phyloP scores from a whole-genome alignment of 1,284 basidiomycete genomes.

The Bjerkandera adusta region DNA sequence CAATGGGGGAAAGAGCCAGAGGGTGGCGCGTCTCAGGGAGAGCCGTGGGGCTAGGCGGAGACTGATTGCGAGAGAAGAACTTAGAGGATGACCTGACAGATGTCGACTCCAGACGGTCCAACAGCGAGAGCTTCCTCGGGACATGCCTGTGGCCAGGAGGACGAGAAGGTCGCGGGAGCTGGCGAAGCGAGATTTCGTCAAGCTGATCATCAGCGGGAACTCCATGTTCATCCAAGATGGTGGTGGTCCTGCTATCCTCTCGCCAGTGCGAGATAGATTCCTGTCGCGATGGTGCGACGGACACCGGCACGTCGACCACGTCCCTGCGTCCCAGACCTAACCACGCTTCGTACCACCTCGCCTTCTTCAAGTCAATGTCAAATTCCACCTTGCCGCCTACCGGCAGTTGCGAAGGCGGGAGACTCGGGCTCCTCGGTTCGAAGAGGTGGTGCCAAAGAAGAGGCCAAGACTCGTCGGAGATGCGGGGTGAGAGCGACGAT shows the following conservation, averaged over 20 bases:
- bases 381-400: slow-evolving; percentile 75
- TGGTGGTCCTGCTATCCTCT: slow-evolving; percentile 51
- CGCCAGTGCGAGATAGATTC: slow-evolving; percentile 48
- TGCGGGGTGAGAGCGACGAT: slow-evolving; percentile 57
- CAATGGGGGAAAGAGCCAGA: slow-evolving; percentile 52
- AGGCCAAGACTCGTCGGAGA: slow-evolving; percentile 77
- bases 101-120: slow-evolving; percentile 55
- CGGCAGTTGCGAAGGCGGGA: slow-evolving; percentile 43
- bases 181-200: slow-evolving; percentile 27
- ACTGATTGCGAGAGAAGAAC: slow-evolving; percentile 22
- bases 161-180: slow-evolving; percentile 20
- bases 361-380: slow-evolving; percentile 69
- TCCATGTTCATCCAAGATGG: slow-evolving; percentile 38
- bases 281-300: slow-evolving; percentile 36
- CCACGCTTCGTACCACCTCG: slow-evolving; percentile 75
- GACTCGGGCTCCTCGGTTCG: slow-evolving; percentile 40
- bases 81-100: slow-evolving; percentile 35
- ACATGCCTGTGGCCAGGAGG: slow-evolving; percentile 41
- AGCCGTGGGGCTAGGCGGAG: slow-evolving; percentile 25
- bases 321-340: slow-evolving; percentile 48
- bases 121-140: slow-evolving; percentile 64
- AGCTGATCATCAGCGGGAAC: slow-evolving; percentile 36
- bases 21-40: slow-evolving; percentile 22
- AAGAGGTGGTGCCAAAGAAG: slow-evolving; percentile 66
- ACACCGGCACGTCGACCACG: slow-evolving; percentile 40